Evolutionary conservation across 257 asterid species (phyloP).

Genomic region (Penstemon barbatus): DNA sequence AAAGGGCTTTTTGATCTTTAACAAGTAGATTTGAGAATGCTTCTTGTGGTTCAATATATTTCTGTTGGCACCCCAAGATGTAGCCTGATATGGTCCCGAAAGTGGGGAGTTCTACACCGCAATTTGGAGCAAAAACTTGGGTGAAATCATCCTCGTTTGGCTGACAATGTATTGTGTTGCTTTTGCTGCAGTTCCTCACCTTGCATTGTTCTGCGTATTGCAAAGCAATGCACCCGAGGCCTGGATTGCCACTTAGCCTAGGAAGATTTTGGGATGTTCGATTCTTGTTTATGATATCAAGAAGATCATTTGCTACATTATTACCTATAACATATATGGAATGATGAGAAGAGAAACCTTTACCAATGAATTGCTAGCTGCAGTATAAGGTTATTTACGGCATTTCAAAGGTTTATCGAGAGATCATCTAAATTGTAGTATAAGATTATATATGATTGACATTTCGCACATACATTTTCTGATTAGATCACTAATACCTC

Average conservation of each 20-base stretch:
- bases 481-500: too few relatives aligned
- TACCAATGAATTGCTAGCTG: neutral
- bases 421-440: too few relatives aligned
- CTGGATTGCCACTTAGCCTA: constrained; percentile 45
- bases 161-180: constrained; percentile 54
- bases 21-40: constrained; percentile 53
- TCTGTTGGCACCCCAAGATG: constrained; percentile 58
- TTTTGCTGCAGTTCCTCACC: constrained; percentile 49
- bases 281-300: constrained; percentile 61
- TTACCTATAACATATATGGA: constrained; percentile 46
- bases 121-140: constrained; percentile 75
- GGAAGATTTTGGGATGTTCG: constrained; percentile 70
- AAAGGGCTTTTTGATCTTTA: constrained; percentile 42
- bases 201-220: constrained; percentile 61
- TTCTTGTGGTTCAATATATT: constrained; percentile 49
- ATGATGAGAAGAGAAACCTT: neutral
- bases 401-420: too few relatives aligned
- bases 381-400: too few relatives aligned
- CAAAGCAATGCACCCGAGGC: constrained; percentile 83
- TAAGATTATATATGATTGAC: too few relatives aligned
- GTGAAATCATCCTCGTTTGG: constrained; percentile 72
- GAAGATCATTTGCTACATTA: constrained; percentile 72
- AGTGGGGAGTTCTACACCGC: constrained; percentile 86
- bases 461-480: too few relatives aligned
- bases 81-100: constrained; percentile 61